These are phyloP conservation scores for Platanus orientalis DNA, from an alignment of 164 flowering plant species.

Conservation along the genomic window DNA sequence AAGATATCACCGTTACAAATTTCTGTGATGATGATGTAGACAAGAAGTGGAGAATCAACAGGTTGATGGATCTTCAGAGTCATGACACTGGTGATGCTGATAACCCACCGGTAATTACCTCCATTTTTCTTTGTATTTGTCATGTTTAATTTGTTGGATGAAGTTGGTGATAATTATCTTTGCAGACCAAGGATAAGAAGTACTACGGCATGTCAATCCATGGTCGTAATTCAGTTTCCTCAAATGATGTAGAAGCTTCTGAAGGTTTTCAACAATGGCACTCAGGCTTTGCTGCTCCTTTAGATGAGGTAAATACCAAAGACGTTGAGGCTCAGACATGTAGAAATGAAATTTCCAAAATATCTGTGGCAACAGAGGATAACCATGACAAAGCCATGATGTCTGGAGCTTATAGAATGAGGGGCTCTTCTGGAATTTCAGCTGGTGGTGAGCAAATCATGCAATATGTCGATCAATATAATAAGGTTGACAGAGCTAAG, in stretches of 20 bases:
- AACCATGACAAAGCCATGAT: conserved; percentile 7
- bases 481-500: conserved; percentile 19
- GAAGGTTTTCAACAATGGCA: conserved; percentile 12
- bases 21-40: conserved; percentile 9
- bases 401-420: conserved; percentile 10
- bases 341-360: conserved; percentile 8
- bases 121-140: neutral
- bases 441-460: conserved; percentile 15
- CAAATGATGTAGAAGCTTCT: conserved; percentile 5
- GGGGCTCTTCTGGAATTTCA: conserved; percentile 10
- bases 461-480: conserved; percentile 15
- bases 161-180: conserved; percentile 5
- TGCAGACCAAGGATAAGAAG: conserved; percentile 20
- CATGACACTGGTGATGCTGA: conserved; percentile 6
- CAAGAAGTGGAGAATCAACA: conserved; percentile 4
- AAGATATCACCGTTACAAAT: conserved; percentile 7
- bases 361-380: conserved; percentile 10
- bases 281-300: conserved; percentile 6
- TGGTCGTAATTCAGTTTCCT: conserved; percentile 3
- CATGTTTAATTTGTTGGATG: neutral
- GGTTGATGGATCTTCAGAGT: conserved; percentile 9
- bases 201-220: neutral
- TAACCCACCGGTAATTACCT: conserved; percentile 16
- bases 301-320: conserved; percentile 10
- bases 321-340: neutral